These are phyloP conservation scores for Cubamyces sp. DNA, from an alignment of 768 basidiomycete genomes.

Conservation along the genomic window DNA sequence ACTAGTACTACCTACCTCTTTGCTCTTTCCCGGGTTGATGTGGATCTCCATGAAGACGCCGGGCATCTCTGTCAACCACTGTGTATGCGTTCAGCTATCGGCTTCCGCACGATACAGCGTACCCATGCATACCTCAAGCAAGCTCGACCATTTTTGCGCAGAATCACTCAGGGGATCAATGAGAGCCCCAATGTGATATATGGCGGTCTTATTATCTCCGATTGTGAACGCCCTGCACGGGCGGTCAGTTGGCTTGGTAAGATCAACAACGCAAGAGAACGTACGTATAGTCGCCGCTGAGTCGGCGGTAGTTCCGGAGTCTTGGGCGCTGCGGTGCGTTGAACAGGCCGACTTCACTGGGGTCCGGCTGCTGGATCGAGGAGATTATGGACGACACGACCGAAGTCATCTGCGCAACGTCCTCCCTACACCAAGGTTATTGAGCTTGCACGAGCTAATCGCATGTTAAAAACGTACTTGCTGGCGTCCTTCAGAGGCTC, in stretches of 20 bases:
- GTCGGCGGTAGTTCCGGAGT: conserved; percentile 57
- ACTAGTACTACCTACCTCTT: conserved; percentile 56
- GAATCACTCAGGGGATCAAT: conserved; percentile 85
- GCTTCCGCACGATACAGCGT: background rate
- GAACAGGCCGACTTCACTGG: conserved; percentile 72
- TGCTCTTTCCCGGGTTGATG: conserved; percentile 68
- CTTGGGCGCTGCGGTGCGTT: conserved; percentile 65
- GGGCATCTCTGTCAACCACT: conserved; percentile 71
- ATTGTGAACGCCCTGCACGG: conserved; percentile 61
- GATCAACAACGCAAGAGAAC: conserved; percentile 31
- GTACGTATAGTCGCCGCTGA: conserved; percentile 70
- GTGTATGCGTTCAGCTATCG: background rate
- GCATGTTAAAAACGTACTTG: background rate
- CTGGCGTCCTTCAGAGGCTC: conserved; percentile 13
- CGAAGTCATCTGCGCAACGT: conserved; percentile 62
- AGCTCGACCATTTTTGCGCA: conserved; percentile 84
- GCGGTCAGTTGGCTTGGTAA: conserved; percentile 19
- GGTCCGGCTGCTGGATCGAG: conserved; percentile 70
- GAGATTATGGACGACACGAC: conserved; percentile 75
- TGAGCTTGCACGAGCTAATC: background rate
- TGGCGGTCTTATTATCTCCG: conserved; percentile 69
- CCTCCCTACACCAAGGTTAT: conserved; percentile 43
- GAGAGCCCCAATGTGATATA: conserved; percentile 71
- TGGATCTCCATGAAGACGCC: conserved; percentile 75
- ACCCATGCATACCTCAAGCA: conserved; percentile 61